Percentiles rank a stretch among this genome's conserved stretches.
phyloP scores from a whole-genome alignment of 371 early-diverging fungal genomes.

The Zychaea mexicana region DNA sequence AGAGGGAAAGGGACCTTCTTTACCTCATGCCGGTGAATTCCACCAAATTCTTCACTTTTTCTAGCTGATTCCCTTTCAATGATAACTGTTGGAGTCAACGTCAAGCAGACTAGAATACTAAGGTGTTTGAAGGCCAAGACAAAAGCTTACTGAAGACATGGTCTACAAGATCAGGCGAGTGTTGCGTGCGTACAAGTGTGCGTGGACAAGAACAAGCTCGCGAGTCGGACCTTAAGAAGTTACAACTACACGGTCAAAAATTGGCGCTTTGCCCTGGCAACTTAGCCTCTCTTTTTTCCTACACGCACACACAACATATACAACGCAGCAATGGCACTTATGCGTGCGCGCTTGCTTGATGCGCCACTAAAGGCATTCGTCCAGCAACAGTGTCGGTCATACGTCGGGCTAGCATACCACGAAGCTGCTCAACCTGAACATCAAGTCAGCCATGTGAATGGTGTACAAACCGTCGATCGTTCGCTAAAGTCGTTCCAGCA shows the following conservation, averaged over 20 bases:
- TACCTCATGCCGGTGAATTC: slow-evolving; percentile 55
- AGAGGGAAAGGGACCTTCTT: background rate
- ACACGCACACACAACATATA: background rate
- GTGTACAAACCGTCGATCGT: slow-evolving; percentile 21
- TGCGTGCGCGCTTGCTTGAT: background rate
- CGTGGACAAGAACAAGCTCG: background rate
- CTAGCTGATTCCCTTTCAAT: slow-evolving; percentile 16
- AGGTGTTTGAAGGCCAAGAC: background rate
- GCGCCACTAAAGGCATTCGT: background rate
- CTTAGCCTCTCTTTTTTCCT: background rate
- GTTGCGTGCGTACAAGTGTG: background rate
- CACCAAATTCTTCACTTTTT: slow-evolving; percentile 55
- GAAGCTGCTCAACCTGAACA: slow-evolving; percentile 13
- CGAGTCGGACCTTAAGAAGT: background rate
- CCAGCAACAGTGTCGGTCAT: background rate
- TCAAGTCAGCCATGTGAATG: slow-evolving; percentile 7
- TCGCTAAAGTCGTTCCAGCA: slow-evolving; percentile 15
- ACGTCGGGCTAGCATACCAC: slow-evolving; percentile 18
- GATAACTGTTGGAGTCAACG: slow-evolving; percentile 1
- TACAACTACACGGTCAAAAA: too few relatives aligned
- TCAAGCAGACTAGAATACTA: background rate
- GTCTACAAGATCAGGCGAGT: background rate
- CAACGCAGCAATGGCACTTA: background rate
- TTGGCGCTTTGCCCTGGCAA: background rate
- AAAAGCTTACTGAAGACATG: slow-evolving; percentile 4